Evolutionary conservation across 129 eudicot species (phyloP).

Genomic region (Glebionis coronaria): DNA sequence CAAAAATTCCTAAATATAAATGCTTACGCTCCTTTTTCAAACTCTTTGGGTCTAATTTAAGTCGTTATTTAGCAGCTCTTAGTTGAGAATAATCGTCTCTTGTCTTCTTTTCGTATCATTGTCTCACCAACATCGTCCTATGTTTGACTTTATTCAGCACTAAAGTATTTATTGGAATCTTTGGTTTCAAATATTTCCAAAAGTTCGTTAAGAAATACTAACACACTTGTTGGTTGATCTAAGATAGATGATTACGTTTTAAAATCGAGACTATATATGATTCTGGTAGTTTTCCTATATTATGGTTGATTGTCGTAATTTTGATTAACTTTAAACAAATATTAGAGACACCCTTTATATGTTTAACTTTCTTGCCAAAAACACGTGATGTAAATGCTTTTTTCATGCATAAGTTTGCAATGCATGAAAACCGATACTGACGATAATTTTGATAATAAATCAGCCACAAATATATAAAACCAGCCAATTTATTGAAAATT

Average conservation of each 20-base stretch:
- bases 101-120: neutral
- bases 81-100: neutral
- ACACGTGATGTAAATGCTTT: neutral
- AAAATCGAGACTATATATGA: neutral
- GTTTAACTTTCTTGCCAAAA: no score
- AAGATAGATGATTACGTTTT: neutral
- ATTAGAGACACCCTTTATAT: no score
- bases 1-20: no score
- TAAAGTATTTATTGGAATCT: neutral
- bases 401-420: neutral
- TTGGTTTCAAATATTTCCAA: neutral
- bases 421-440: neutral
- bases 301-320: no score
- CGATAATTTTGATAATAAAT: neutral
- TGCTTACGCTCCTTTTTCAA: no score
- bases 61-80: neutral
- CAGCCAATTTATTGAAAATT: neutral
- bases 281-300: no score
- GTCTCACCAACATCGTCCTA: constrained; percentile 6
- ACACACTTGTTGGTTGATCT: neutral
- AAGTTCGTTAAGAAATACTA: neutral
- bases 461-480: constrained; percentile 21
- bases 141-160: neutral
- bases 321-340: no score
- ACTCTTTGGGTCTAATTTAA: no score